Base-by-base conservation (phyloP, 2,329 filamentous ascomycete species). In the Bretziella fagacearum region DNA sequence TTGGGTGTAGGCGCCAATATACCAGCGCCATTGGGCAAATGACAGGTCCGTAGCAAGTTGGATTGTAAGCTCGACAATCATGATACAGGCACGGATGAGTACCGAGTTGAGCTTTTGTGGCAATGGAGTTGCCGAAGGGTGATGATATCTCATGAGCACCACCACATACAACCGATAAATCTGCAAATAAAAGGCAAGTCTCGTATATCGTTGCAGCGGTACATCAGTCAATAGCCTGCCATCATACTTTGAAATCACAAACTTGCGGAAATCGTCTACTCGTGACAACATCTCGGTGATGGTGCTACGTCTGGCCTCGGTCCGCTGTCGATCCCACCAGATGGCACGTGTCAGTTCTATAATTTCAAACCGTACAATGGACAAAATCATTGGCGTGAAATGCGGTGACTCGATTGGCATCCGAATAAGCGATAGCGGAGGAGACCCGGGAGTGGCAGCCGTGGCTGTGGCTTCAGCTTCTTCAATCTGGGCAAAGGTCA, bases 321-420 rank as follows among this genome's bases (percentile, higher is more conserved):
- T 63, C 46, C 73, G 71, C 20, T 76, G 68, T 36, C 81, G 68
- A 56, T 85, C 80, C n/a, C 70, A 63, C 77, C 79, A 84, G 43
- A 84, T 67, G 47, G 70, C 67, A 11, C 81, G 73, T 60, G 78
- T 76, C 69, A 85, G 79, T 59, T 85, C 80, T 55, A 76, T 77
- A 57, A 76, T 73, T 57, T 85, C 80, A 53, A 83, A 80, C 1
- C 81, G 73, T 54, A 86, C 79, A 6, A 79, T 66, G 2, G 72
- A 65, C 26, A 83, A 67, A 2, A 81, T 79, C 58, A 75, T 75
- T 36, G 80, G 74, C 0, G 81, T 84, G 26, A 50, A 46, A 65
- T 11, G 64, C 0, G 20, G 8, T 8, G 17, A 18, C 2, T 30
- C 26, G 11, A 15, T 18, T 0, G 40, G 40, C 40, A 43, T 43